Conservation (phyloP, 192 early-diverging fungal genomes). For the Rhizophlyctis rosea region DNA sequence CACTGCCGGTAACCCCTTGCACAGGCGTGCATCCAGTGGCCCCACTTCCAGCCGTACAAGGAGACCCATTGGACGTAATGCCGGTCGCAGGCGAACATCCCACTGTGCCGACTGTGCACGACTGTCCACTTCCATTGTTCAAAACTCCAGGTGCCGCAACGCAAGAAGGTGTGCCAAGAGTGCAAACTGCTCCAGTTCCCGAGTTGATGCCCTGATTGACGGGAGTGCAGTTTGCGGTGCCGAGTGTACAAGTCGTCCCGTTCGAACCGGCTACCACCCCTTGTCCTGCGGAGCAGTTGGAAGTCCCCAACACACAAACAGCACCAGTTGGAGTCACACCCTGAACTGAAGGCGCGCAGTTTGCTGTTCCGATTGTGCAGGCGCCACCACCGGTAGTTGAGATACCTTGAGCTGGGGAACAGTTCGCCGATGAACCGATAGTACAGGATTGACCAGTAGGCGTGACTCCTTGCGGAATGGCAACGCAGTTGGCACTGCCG, state of each 20-base stretch:
- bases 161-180: background rate
- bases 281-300: background rate
- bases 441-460: too few relatives aligned
- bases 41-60: background rate
- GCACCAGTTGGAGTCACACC: background rate
- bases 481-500: too few relatives aligned
- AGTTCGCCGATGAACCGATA: too few relatives aligned
- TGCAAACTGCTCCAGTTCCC: background rate
- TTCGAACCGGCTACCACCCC: background rate
- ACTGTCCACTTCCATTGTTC: background rate
- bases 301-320: background rate
- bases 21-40: background rate
- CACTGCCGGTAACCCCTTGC: background rate
- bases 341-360: background rate
- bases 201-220: background rate
- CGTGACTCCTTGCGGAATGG: too few relatives aligned
- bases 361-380: too few relatives aligned
- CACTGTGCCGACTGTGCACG: background rate
- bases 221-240: background rate
- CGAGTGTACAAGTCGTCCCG: background rate
- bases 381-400: too few relatives aligned
- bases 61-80: background rate
- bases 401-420: too few relatives aligned
- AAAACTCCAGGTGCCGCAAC: background rate
- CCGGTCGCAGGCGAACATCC: background rate